Base-by-base conservation (phyloP, 495 filamentous ascomycete species). In the Tuber melanosporum region DNA sequence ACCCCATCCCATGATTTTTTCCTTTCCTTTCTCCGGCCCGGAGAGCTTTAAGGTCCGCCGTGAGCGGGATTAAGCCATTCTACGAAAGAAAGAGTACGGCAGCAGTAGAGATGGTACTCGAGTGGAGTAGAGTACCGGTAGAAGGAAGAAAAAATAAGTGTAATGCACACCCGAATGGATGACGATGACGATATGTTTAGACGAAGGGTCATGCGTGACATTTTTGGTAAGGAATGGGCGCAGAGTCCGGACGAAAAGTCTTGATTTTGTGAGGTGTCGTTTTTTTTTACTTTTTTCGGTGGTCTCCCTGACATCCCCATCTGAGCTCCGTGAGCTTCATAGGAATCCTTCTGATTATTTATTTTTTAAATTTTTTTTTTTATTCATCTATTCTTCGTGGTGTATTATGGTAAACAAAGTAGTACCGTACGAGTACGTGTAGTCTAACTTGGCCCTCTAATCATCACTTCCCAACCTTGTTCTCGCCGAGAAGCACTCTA, bases 201-300 rank as follows among this genome's bases (percentile, higher is more conserved):
- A 69, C 20, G 49, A 72, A 76, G 62, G 78, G 78, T 80, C 78
- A 80, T 80, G 78, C 77, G 78, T 80, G 73, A 80, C 72, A 73
- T 78, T 73, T 70, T 71, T 71, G 78, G 71, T 79, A 71, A 49
- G 42, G 71, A 76, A 80, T 80, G 71, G 76, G 76, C 43, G 66
- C 71, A 80, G 76, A 80, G 78, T 80, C 78, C 78, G 73, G 78
- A 80, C 78, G 78, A 80, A 80, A 80, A 80, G 77, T 80, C 78
- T 80, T 73, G 70, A 70, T 47, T 78, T 80, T 80, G 71, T 80
- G 78, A 80, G 77, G 57, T 80, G 77, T 80, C 78, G 77, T 75
- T 80, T 80, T 66, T 66, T 32, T n/a, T 57, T 32, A 32, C 32
- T 66, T 66, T 32, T 80, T 70, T 74, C 6, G 43, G 39, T 44